phyloP scores from a whole-genome alignment of 805 yeast genomes.

The Saccharomycopsis microspora region DNA sequence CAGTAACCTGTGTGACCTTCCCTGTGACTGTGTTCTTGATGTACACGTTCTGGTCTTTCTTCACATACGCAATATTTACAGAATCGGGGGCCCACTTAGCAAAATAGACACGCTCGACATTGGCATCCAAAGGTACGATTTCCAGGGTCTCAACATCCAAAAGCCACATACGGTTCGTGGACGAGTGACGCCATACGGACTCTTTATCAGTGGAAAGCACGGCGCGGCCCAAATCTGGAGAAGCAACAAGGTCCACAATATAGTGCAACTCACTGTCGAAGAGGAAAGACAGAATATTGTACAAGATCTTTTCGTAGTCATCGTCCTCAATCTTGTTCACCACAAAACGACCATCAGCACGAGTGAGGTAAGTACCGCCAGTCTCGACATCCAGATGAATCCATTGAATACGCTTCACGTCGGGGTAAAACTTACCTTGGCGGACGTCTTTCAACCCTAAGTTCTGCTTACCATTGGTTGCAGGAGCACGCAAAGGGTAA shows the following conservation, averaged over 20 bases:
- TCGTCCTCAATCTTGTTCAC: slow-evolving; percentile 30
- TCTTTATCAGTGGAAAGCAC: slow-evolving; percentile 49
- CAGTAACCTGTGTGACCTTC: slow-evolving; percentile 27
- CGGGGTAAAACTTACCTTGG: slow-evolving; percentile 45
- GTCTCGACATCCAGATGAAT: slow-evolving; percentile 34
- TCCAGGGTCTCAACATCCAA: slow-evolving; percentile 23
- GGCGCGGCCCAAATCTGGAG: slow-evolving; percentile 53
- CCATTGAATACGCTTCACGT: slow-evolving; percentile 57
- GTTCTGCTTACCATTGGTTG: no score
- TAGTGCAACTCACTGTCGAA: slow-evolving; percentile 31
- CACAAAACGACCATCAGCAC: slow-evolving; percentile 35
- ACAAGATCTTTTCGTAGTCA: slow-evolving; percentile 34
- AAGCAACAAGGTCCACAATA: slow-evolving; percentile 47
- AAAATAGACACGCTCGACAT: slow-evolving; percentile 22
- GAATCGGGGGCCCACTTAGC: slow-evolving; percentile 75
- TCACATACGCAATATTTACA: slow-evolving; percentile 48
- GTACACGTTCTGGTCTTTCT: slow-evolving; percentile 56
- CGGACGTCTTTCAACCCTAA: slow-evolving; percentile 35
- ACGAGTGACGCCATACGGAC: slow-evolving; percentile 48
- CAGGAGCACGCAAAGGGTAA: no score
- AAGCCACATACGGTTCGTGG: slow-evolving; percentile 32
- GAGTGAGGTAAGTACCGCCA: slow-evolving; percentile 56
- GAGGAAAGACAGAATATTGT: slow-evolving; percentile 29
- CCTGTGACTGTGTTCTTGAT: slow-evolving; percentile 21
- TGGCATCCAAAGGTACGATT: slow-evolving; percentile 18